Conservation (phyloP, 2,329 filamentous ascomycete species). For the Aspergillus tanneri region DNA sequence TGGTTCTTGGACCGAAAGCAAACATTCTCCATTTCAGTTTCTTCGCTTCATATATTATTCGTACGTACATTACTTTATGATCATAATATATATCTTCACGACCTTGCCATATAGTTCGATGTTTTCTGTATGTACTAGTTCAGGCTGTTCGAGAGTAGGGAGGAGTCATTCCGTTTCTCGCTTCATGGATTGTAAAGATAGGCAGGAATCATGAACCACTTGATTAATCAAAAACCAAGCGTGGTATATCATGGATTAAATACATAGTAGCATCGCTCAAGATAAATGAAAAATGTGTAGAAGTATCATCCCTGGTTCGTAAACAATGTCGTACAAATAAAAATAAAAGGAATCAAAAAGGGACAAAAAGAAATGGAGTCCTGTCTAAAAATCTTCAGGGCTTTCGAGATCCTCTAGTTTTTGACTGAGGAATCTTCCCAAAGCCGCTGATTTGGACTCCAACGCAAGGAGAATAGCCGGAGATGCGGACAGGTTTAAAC, state of each 20-base stretch:
- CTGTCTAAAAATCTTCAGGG: conserved; percentile 42
- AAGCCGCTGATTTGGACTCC: conserved; percentile 44
- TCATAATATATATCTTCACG: too few relatives aligned
- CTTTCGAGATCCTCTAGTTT: conserved; percentile 43
- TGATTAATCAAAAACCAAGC: neutral
- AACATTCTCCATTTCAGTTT: too few relatives aligned
- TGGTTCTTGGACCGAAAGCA: too few relatives aligned
- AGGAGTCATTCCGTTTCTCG: too few relatives aligned
- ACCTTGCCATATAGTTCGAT: too few relatives aligned
- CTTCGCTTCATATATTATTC: too few relatives aligned
- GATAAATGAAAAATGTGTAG: neutral
- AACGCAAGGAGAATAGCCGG: conserved; percentile 42
- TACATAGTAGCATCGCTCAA: neutral
- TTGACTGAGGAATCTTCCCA: conserved; percentile 41
- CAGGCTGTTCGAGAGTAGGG: too few relatives aligned
- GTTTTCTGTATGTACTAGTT: too few relatives aligned
- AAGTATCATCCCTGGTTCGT: neutral
- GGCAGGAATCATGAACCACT: too few relatives aligned
- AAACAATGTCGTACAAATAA: neutral
- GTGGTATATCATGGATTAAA: neutral
- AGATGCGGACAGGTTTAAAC: conserved; percentile 40
- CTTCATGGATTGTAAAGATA: too few relatives aligned
- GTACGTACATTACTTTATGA: too few relatives aligned
- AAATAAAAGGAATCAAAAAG: too few relatives aligned
- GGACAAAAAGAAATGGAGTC: neutral